Conservation (phyloP, 169 alveolate species). For the Plasmodium blacklocki region DNA sequence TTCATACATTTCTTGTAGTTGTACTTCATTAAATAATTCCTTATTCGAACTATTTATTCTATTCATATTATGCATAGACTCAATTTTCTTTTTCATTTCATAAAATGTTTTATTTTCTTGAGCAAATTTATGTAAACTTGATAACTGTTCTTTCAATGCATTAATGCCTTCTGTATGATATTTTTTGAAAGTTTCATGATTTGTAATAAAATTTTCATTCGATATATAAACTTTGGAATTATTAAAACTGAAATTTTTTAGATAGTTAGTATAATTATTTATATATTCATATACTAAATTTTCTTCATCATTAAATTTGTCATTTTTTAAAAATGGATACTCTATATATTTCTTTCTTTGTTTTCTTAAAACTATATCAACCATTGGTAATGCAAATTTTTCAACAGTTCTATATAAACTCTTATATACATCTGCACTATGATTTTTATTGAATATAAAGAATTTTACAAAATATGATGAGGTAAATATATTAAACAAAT, state of each 20-base stretch:
- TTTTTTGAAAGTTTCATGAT: constrained; percentile 27
- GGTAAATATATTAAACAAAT: constrained; percentile 27
- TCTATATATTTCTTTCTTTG: constrained; percentile 7
- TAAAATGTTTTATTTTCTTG: constrained; percentile 21
- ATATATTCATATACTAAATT: constrained; percentile 44
- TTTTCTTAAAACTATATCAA: constrained; percentile 2
- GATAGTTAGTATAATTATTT: constrained; percentile 32
- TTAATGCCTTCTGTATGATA: constrained; percentile 1
- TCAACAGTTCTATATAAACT: constrained; percentile 24
- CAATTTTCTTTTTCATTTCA: constrained; percentile 21
- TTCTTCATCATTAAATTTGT: constrained; percentile 15
- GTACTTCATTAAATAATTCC: neutral
- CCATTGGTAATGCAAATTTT: constrained; percentile 29
- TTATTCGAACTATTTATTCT: neutral
- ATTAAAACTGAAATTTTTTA: constrained; percentile 8
- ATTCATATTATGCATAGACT: constrained; percentile 32
- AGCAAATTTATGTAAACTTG: constrained; percentile 6
- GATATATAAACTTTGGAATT: constrained; percentile 11
- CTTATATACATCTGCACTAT: constrained; percentile 8
- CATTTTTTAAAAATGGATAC: constrained; percentile 7
- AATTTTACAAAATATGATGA: constrained; percentile 40
- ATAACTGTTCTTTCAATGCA: constrained; percentile 23
- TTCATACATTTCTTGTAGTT: neutral
- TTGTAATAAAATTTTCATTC: neutral
- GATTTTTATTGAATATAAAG: constrained; percentile 27